Percentiles rank a stretch among this genome's conserved stretches.
Evolutionary conservation across 1,139 yeast genomes (phyloP).

Genomic region (Scheffersomyces illinoinensis): DNA sequence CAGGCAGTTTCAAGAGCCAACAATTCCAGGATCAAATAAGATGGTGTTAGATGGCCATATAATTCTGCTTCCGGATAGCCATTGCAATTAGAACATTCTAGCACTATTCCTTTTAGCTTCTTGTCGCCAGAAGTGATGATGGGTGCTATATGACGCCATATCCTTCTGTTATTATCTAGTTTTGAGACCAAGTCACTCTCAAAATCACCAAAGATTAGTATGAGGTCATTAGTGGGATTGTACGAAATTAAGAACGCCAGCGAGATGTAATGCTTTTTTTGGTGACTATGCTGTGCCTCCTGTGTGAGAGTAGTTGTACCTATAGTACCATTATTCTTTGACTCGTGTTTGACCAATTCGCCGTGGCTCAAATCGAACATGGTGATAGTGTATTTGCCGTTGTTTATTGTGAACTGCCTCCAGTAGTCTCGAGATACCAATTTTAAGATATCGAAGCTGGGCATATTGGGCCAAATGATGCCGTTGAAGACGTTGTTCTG

Average conservation of each 20-base stretch:
- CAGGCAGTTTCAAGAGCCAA: constrained; percentile 28
- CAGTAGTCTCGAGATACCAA: constrained; percentile 20
- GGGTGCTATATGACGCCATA: constrained; percentile 63
- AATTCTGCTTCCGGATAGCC: constrained; percentile 44
- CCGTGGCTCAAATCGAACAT: constrained; percentile 47
- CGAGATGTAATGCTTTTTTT: constrained; percentile 33
- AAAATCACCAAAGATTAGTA: constrained; percentile 78
- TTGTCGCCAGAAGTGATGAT: constrained; percentile 31
- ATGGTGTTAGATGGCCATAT: constrained; percentile 82
- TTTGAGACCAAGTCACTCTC: constrained; percentile 62
- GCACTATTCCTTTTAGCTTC: constrained; percentile 53
- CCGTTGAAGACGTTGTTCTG: constrained; percentile 68
- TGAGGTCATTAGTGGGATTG: constrained; percentile 23
- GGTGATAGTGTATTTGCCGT: constrained; percentile 22
- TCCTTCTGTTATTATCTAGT: constrained; percentile 38
- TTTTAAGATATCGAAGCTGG: constrained; percentile 32
- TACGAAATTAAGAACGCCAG: constrained; percentile 57
- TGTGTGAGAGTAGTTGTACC: constrained; percentile 9
- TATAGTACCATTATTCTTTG: not conserved
- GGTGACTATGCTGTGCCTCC: not conserved
- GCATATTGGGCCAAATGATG: constrained; percentile 76
- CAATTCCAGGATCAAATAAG: constrained; percentile 59
- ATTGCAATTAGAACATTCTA: constrained; percentile 74
- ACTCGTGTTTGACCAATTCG: constrained; percentile 15
- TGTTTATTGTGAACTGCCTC: constrained; percentile 14